Evolutionary conservation across 345 rosid genomes (phyloP).

Genomic region (Chamaenerion angustifolium): DNA sequence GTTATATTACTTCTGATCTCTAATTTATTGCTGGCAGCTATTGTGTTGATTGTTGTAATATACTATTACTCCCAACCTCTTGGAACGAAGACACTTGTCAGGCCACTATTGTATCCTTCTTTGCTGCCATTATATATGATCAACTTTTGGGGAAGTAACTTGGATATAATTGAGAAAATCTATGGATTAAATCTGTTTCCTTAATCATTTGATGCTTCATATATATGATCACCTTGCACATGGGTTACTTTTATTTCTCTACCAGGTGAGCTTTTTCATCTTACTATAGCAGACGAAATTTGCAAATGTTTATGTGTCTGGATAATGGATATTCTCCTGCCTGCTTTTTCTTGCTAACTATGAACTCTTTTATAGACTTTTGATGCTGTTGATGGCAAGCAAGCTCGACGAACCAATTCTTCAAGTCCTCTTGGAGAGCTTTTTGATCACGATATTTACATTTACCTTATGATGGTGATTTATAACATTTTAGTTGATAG

Average conservation of each 20-base stretch:
- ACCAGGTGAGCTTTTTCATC: conserved; percentile 49
- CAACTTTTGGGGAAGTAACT: not conserved
- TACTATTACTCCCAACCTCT: conserved; percentile 58
- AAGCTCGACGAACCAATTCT: too few relatives aligned
- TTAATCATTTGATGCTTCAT: conserved; percentile 26
- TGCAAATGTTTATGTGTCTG: conserved; percentile 2
- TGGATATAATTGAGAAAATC: not conserved
- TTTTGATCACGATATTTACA: conserved; percentile 66
- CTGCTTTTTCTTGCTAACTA: conserved; percentile 1
- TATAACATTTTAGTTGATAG: not conserved
- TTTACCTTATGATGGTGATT: conserved; percentile 2
- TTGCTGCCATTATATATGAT: not conserved
- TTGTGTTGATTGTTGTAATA: conserved; percentile 55
- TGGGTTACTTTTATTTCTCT: conserved; percentile 80
- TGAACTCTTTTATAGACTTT: conserved; percentile 49
- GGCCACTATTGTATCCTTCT: conserved; percentile 59
- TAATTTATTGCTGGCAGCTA: conserved; percentile 27
- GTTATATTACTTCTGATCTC: not conserved
- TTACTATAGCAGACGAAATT: not conserved
- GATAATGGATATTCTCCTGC: not conserved
- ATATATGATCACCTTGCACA: conserved; percentile 77
- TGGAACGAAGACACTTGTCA: conserved; percentile 32
- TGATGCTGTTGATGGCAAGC: conserved; percentile 99
- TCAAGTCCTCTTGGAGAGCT: conserved; percentile 92
- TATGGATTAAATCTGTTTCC: conserved; percentile 8